Evolutionary conservation across 2,329 filamentous ascomycete genomes (phyloP), one percentile per base, ranked within the genome.

Genomic region (Aspergillus tubingensis): DNA sequence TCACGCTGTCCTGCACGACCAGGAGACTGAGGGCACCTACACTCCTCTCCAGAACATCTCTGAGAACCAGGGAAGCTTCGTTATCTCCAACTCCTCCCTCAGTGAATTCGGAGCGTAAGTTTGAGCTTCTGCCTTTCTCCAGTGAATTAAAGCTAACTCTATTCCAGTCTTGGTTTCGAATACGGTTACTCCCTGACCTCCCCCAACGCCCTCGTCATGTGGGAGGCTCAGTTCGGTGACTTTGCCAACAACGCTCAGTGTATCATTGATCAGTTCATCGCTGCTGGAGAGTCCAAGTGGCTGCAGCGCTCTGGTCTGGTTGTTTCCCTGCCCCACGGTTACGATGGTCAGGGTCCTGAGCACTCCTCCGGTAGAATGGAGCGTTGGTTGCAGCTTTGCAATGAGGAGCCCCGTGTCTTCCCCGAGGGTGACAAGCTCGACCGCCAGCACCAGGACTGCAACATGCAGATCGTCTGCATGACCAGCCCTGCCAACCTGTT

Each of bases 231-330:
- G 80, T 99, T 99, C 73, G 95, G 95, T 84, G 95, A 99, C 80
- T 99, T 99, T 73, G 95, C 95, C 84, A 99, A 99, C 86, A 99
- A 97, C 74, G 94, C 95, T 47, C 95, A 99, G 81, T 96, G 92
- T 77, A 96, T 99, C 79, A 96, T 99, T 74, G 95, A 99, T 78
- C 95, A 99, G 80, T 99, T 99, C 81, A 89, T 99, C 70, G 94
- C 95, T 54, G 97, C 95, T 64, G 95, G 95, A 75, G 95, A 99
- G 81, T 89, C 91, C 67, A 99, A 99, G 83, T 99, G 95, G 95
- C 90, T 98, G 80, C 95, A 99, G 83, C 90, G 95, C 79, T 96
- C 93, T 57, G 95, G 95, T 73, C 87, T 99, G 54, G 92, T 99
- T 70, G 90, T 98, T 86, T 97, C 92, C 64, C 85, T 99, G 59